Conservation (phyloP, 768 basidiomycete species). For the Postia placenta region DNA sequence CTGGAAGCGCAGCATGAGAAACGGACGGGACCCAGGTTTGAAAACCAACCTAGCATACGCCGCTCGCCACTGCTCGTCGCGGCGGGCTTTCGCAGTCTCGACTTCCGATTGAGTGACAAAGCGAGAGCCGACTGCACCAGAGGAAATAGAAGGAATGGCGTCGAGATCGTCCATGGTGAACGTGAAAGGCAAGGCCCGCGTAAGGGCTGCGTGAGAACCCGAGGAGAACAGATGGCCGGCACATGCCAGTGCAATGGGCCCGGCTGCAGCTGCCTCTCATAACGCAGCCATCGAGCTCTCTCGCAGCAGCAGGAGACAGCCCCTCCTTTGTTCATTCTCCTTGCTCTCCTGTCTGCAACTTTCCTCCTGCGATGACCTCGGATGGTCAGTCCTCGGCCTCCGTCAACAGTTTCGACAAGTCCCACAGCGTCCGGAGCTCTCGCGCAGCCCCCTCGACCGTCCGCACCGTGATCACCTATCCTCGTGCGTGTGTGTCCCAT, state of each 20-base stretch:
- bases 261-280: not conserved
- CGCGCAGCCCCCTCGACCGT: slow-evolving; percentile 33
- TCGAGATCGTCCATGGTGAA: slow-evolving; percentile 49
- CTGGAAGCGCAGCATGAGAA: slow-evolving; percentile 28
- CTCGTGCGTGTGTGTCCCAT: slow-evolving; percentile 44
- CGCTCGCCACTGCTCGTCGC: slow-evolving; percentile 86
- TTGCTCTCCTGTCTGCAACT: slow-evolving; percentile 4
- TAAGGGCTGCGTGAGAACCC: not conserved
- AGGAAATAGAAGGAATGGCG: slow-evolving; percentile 64
- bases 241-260: not conserved
- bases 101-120: slow-evolving; percentile 79
- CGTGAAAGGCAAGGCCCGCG: not conserved
- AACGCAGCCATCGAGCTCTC: slow-evolving; percentile 2
- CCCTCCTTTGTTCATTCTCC: not conserved
- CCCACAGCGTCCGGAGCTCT: slow-evolving; percentile 23
- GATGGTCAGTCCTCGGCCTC: slow-evolving; percentile 15
- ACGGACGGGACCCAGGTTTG: slow-evolving; percentile 8
- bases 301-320: slow-evolving; percentile 1
- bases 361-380: slow-evolving; percentile 11
- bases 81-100: slow-evolving; percentile 60
- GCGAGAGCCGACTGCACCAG: slow-evolving; percentile 72
- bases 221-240: slow-evolving; percentile 4
- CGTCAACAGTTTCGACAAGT: slow-evolving; percentile 20
- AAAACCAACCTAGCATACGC: slow-evolving; percentile 89
- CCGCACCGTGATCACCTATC: slow-evolving; percentile 56